Conservation (phyloP, 108 stramenopile genomes). For the Cyclotella atomus region DNA sequence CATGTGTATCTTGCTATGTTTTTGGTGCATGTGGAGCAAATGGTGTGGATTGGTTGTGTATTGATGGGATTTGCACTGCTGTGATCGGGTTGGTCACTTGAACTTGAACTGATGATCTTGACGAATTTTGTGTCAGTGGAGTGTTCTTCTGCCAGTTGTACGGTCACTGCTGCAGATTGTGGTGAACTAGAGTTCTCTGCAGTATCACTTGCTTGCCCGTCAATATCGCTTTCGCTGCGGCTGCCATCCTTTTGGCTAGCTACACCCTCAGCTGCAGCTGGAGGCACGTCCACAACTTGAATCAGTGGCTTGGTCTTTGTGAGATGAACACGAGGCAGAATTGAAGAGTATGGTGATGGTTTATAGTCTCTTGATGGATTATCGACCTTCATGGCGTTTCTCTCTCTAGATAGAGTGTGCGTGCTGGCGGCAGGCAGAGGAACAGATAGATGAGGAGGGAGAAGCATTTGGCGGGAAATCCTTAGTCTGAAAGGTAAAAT, state of each 20-base stretch:
- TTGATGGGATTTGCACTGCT: no score
- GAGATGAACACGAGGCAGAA: constrained; percentile 4
- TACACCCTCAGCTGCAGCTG: not conserved
- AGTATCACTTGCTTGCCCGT: no score
- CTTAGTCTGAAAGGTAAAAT: no score
- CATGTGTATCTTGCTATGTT: constrained; percentile 17
- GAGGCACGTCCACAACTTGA: not conserved
- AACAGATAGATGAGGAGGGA: no score
- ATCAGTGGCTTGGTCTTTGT: not conserved
- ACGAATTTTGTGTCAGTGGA: not conserved
- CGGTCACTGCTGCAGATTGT: not conserved
- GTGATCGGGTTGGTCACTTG: not conserved
- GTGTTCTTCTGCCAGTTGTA: no score
- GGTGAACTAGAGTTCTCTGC: not conserved
- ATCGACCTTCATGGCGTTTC: no score
- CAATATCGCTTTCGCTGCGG: not conserved
- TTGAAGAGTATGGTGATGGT: constrained; percentile 11
- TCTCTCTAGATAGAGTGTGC: not conserved
- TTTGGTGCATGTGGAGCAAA: constrained; percentile 14
- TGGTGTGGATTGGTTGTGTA: not conserved
- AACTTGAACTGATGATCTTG: not conserved
- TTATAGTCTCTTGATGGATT: no score
- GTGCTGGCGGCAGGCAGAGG: no score
- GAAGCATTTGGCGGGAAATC: no score
- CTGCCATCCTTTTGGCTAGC: no score